phyloP scores from a whole-genome alignment of 2,329 filamentous ascomycete species.

The Diaporthe sp. region DNA sequence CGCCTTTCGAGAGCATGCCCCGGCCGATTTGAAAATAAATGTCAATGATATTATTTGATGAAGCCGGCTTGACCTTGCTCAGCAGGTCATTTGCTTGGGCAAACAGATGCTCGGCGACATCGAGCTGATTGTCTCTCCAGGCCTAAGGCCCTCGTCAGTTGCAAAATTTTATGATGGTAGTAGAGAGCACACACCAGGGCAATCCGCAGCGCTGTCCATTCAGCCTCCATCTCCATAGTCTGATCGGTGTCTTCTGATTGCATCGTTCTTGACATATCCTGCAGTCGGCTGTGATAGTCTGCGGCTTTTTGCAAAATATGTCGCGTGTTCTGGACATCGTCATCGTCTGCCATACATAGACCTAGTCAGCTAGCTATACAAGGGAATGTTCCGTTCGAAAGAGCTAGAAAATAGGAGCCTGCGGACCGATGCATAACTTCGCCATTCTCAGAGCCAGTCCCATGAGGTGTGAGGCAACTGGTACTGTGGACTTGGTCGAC shows the following conservation, averaged over 20 bases:
- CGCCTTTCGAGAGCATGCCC: constrained; percentile 64
- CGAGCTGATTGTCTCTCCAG: constrained; percentile 80
- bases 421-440: constrained; percentile 72
- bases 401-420: neutral
- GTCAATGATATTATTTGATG: constrained; percentile 75
- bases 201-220: constrained; percentile 77
- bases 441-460: constrained; percentile 77
- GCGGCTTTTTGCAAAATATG: constrained; percentile 76
- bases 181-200: constrained; percentile 69
- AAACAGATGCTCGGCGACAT: constrained; percentile 86
- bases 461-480: constrained; percentile 68
- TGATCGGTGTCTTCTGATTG: constrained; percentile 50
- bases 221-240: constrained; percentile 61
- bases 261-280: constrained; percentile 48
- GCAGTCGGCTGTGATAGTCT: constrained; percentile 63
- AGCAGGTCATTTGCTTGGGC: constrained; percentile 65
- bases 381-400: constrained; percentile 41
- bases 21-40: constrained; percentile 81
- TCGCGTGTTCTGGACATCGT: constrained; percentile 70
- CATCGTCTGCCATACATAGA: constrained; percentile 55
- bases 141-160: constrained; percentile 63
- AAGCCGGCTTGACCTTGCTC: constrained; percentile 59
- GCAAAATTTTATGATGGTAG: neutral
- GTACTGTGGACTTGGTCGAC: constrained; percentile 46
- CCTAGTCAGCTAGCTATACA: constrained; percentile 41